These are phyloP conservation scores for Chloranthus sessilifolius DNA, from an alignment of 164 flowering plant species.

Conservation along the genomic window DNA sequence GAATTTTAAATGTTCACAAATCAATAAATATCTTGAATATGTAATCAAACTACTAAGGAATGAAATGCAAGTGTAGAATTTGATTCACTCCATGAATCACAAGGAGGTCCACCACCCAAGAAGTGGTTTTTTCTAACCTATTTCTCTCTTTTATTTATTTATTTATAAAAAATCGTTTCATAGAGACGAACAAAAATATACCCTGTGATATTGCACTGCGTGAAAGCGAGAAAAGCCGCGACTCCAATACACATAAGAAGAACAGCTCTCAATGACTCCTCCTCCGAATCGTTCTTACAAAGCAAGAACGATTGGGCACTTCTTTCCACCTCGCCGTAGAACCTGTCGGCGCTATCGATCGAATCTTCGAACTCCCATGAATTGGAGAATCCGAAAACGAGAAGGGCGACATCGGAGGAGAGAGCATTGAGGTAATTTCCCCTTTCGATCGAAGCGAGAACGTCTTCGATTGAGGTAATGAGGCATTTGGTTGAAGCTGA, in stretches of 20 bases:
- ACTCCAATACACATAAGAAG: conserved; percentile 54
- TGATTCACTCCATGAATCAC: no score
- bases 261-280: conserved; percentile 29
- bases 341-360: conserved; percentile 32
- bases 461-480: conserved; percentile 19
- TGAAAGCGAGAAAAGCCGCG: conserved; percentile 66
- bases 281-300: conserved; percentile 15
- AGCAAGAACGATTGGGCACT: conserved; percentile 37
- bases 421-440: conserved; percentile 59
- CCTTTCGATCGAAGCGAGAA: conserved; percentile 45
- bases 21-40: no score
- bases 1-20: no score
- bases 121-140: no score
- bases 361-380: conserved; percentile 24
- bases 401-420: conserved; percentile 37
- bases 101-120: no score
- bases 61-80: no score
- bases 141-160: no score
- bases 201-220: conserved; percentile 79
- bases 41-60: no score
- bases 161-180: no score
- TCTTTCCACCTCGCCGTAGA: conserved; percentile 38
- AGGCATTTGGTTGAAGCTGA: conserved; percentile 5
- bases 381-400: conserved; percentile 22
- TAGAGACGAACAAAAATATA: conserved; percentile 26